Evolutionary conservation across 169 alveolate genomes (phyloP), one percentile per base, ranked within the genome.

Genomic region (Eimeria tenella): DNA sequence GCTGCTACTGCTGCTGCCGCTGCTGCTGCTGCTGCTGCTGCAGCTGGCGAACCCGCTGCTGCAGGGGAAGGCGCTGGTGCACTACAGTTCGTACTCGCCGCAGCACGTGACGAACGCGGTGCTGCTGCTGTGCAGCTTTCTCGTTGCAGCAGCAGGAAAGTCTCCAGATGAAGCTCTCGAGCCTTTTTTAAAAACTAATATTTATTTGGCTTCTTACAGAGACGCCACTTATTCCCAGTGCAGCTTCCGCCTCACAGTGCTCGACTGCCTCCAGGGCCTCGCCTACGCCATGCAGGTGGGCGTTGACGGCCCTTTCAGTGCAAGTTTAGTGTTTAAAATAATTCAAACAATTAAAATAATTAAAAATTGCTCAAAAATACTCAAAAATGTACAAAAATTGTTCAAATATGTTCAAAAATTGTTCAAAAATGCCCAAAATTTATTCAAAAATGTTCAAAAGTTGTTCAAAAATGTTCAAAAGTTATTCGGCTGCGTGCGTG

Each of bases 51-150:
- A 58, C n/a, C 56, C 90, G 6, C 49, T 23, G 91, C 17, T 49
- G 63, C 86, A 62, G 55, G 31, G 70, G 42, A 52, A 58, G 60
- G 23, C 63, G 68, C 42, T 96, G 63, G 93, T 96, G 74, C 96
- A 96, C 93, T 92, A 88, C 73, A 49, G 93, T 21, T 13, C 91
- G 5, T 87, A 58, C 23, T 95, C 95, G 77, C 96, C 96, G 90
- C 95, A 95, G 53, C 97, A 97, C 93, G 95, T 98, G 91, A 98
- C 99, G 11, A 98, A 98, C 96, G 98, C 99, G 19, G 99, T 98
- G 31, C 98, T 96, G 88, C 95, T 98, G 56, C 97, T 98, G 96
- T 98, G 99, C 53, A 98, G 98, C n/a, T 98, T 97, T 94, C 94
- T 96, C 90, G 97, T 98, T 94, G 96, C 97, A 90, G 93, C 96